These are phyloP conservation scores for Beauveria sp. DNA, from an alignment of 2,329 filamentous ascomycete species.

Conservation along the genomic window DNA sequence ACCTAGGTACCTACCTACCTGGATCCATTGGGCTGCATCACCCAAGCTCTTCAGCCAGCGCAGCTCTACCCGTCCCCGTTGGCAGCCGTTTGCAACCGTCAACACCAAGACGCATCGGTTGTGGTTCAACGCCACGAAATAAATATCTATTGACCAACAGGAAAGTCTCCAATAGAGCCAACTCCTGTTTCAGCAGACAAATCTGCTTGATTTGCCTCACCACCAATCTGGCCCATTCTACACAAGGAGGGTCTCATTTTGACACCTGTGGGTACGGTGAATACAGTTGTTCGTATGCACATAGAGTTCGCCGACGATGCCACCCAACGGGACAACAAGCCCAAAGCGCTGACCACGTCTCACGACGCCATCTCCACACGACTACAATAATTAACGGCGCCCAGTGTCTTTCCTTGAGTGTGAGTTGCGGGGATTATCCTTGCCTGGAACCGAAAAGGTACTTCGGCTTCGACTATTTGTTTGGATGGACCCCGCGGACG, in stretches of 20 bases:
- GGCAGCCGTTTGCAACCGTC: not conserved
- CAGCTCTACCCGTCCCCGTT: no score
- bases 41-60: not conserved
- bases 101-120: not conserved
- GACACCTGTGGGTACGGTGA: not conserved
- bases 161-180: not conserved
- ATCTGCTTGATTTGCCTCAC: not conserved
- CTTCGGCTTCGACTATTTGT: not conserved
- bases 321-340: not conserved
- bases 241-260: not conserved
- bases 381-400: not conserved
- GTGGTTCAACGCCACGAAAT: not conserved
- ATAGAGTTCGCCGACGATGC: conserved; percentile 2
- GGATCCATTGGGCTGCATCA: not conserved
- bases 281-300: no score
- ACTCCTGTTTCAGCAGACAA: not conserved
- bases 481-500: not conserved
- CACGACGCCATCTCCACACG: not conserved
- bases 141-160: not conserved
- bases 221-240: not conserved
- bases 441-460: not conserved
- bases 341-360: not conserved
- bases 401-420: not conserved
- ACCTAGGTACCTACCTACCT: not conserved
- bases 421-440: not conserved